A percentile compares a stretch with the other conserved stretches of the same genome.
Evolutionary conservation across 2,329 filamentous ascomycete genomes (phyloP).

Genomic region (Penicillium sp.): DNA sequence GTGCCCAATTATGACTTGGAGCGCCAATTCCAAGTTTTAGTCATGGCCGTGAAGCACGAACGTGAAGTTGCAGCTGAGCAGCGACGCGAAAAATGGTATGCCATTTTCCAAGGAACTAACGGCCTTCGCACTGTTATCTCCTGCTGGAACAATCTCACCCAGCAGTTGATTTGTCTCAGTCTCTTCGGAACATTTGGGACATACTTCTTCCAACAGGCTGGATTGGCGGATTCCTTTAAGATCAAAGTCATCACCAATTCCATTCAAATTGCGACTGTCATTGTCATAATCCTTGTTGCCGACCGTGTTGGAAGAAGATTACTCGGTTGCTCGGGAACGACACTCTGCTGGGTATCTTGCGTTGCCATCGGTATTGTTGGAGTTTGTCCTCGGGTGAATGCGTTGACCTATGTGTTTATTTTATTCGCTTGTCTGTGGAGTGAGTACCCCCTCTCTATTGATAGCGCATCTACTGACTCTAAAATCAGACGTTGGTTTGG

Average conservation of each 20-base stretch:
- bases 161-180: constrained; percentile 28
- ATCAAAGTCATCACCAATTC: constrained; percentile 3
- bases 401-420: neutral
- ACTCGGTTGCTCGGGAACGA: neutral
- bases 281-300: neutral
- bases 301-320: neutral
- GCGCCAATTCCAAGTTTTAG: neutral
- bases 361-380: neutral
- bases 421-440: neutral
- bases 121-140: neutral
- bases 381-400: neutral
- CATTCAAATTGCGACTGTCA: neutral
- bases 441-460: neutral
- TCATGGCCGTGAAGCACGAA: neutral
- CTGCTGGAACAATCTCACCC: constrained; percentile 15
- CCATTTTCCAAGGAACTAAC: neutral
- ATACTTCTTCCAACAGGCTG: constrained; percentile 31
- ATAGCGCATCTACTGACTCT: neutral
- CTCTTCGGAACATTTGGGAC: constrained; percentile 27
- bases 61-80: constrained; percentile 1
- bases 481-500: neutral
- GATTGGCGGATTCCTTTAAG: constrained; percentile 14
- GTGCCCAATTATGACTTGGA: neutral
- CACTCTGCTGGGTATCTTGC: neutral
- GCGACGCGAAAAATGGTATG: neutral